Conservation (phyloP, 129 eudicot species). For the Calendula officinalis region DNA sequence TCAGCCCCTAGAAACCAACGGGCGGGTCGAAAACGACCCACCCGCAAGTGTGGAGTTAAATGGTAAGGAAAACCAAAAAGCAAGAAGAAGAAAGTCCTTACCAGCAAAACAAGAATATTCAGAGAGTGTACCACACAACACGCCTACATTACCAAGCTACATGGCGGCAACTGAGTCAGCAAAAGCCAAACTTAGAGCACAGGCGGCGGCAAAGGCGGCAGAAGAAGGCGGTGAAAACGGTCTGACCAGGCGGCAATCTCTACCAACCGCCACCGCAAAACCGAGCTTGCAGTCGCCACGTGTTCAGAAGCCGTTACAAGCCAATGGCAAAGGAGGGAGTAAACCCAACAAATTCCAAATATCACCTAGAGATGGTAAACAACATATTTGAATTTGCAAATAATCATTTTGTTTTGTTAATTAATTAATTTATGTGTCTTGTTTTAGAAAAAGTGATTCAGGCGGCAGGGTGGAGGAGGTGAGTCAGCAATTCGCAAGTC, state of each 20-base stretch:
- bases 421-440: not conserved
- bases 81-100: conserved; percentile 68
- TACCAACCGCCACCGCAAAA: conserved; percentile 71
- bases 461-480: conserved; percentile 77
- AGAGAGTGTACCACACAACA: conserved; percentile 61
- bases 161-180: conserved; percentile 97
- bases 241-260: conserved; percentile 65
- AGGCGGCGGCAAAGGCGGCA: conserved; percentile 52
- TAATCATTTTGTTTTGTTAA: not conserved
- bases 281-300: conserved; percentile 63
- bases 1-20: conserved; percentile 36
- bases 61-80: conserved; percentile 56
- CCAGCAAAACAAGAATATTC: conserved; percentile 61
- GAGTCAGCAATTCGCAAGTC: conserved; percentile 31
- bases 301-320: conserved; percentile 63
- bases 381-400: too few relatives aligned
- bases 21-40: conserved; percentile 31
- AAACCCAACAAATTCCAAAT: conserved; percentile 48
- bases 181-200: conserved; percentile 89
- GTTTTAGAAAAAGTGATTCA: conserved; percentile 64
- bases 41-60: conserved; percentile 40
- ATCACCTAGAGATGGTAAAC: conserved; percentile 81
- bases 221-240: conserved; percentile 73
- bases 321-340: conserved; percentile 68
- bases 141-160: conserved; percentile 86